Base-by-base conservation (phyloP, 2,329 filamentous ascomycete species). In the Pyrenophora seminiperda region DNA sequence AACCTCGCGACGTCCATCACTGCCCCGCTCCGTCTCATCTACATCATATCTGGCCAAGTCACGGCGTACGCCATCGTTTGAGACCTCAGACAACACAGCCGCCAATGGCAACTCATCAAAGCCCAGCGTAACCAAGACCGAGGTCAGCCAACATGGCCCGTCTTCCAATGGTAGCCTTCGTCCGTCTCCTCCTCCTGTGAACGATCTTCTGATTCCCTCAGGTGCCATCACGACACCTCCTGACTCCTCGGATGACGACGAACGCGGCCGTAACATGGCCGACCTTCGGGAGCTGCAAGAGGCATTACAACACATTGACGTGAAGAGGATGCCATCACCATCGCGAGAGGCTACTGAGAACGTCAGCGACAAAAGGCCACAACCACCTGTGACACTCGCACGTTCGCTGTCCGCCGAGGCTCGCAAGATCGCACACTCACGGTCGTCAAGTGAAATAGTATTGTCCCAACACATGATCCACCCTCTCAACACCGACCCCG, bases 161-260 rank as follows among this genome's bases (percentile, higher is more conserved):
- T 32, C 49, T 58, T 53, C 77, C 47, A 81, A 79, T 68, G 79
- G 79, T 71, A 90, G 85, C 74, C 77, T 95, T 55, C 85, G 90
- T 63, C 89, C 92, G 72, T 95, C 91, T 39, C 90, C 91, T 13
- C 87, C 90, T n/a, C 90, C 91, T 14, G 75, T 91, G 56, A 90
- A 86, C 56, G 85, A 90, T 75, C 82, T 84, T 52, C 77, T 83
- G 57, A 94, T 96, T 73, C 91, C 91, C 33, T 84, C 85, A 55
- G 91, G 90, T 54, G 91, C 90, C 56, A 84, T 96, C 62, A 89
- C 96, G 51, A 97, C 93, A 0, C 93, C 93, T 29, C 93, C 93
- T 7, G 93, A 97, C 65, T 96, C 92, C 27, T 92, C 87, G 19
- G 91, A 92, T 73, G 92, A 96, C 58, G 91, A 96, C 61, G 91